phyloP scores from a whole-genome alignment of 345 rosid genomes.

The Chamaenerion angustifolium region DNA sequence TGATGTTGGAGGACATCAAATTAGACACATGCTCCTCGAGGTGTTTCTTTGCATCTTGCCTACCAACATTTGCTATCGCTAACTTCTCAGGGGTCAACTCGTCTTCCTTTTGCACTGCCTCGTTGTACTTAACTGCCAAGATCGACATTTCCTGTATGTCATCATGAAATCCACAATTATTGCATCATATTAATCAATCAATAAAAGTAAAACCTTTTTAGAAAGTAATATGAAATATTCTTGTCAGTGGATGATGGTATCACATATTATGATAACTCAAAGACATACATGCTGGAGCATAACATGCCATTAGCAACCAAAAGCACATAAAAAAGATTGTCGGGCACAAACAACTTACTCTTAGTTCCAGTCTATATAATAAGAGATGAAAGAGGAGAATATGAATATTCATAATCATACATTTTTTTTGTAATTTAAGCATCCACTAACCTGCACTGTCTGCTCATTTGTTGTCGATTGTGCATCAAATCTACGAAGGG shows the following conservation, averaged over 20 bases:
- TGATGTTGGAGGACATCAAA: slow-evolving; percentile 94
- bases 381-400: too few species aligned
- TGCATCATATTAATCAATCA: too few species aligned
- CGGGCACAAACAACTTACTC: too few species aligned
- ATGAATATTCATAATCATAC: too few species aligned
- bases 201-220: neutral
- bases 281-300: too few species aligned
- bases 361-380: too few species aligned
- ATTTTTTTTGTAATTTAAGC: neutral
- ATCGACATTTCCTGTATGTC: slow-evolving; percentile 75
- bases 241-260: too few species aligned
- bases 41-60: slow-evolving; percentile 99
- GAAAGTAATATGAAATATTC: too few species aligned
- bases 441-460: slow-evolving; percentile 62
- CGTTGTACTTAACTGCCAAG: slow-evolving; percentile 77
- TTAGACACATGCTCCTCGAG: slow-evolving; percentile 93
- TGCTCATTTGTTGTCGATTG: slow-evolving; percentile 90
- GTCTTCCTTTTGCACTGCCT: slow-evolving; percentile 97
- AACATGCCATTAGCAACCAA: too few species aligned
- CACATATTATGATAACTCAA: too few species aligned
- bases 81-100: slow-evolving; percentile 90
- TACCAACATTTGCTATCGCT: slow-evolving; percentile 90
- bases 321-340: neutral
- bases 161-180: neutral
- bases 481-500: slow-evolving; percentile 62